Base-by-base conservation (phyloP, 306 rosid species). In the Purshia tridentata region DNA sequence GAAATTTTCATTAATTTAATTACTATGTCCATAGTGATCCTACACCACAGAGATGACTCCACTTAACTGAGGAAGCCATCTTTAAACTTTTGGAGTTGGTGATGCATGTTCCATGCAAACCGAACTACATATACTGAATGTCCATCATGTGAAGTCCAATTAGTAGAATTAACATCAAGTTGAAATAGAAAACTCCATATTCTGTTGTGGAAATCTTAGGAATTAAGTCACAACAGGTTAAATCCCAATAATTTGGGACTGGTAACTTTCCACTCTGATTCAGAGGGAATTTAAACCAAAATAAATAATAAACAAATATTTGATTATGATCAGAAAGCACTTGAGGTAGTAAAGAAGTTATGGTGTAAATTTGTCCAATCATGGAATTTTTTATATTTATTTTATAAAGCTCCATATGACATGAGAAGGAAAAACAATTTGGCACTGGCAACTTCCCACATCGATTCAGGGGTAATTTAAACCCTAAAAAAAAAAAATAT, bases 31-130 rank as follows among this genome's bases (percentile, higher is more conserved):
- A 15, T 7, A n/a, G 47, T 41, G 67, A 64, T n/a, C 69, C 50
- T 44, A 64, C 51, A 44, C 16, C 35, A n/a, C 49, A 42, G 51
- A 41, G 45, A n/a, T 42, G 47, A 63, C 22, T 63, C 35, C 14
- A 63, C 68, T 23, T 63, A 63, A 12, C 4, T 63, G 29, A 63
- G 19, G 4, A 59, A 63, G 9, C 68, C 69, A 64, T 44, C 10
- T 10, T n/a, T 14, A 19, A 44, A 64, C 51, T 44, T 5, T 44
- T 44, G 7, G 23, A 42, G 2, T 44, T 44, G 18, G 37, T 18
- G 12, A 64, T 64, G 11, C 35, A 18, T 42, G 68, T n/a, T 6
- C 4, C 8, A 18, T n/a, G 35, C 68, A 40, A 50, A 41, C 49
- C 18, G 35, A 64, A 3, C 41, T 19, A 9, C 8, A 61, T n/a